Base-by-base conservation (phyloP, 176 grass and related monocot genomes). In the Pharus latifolius region DNA sequence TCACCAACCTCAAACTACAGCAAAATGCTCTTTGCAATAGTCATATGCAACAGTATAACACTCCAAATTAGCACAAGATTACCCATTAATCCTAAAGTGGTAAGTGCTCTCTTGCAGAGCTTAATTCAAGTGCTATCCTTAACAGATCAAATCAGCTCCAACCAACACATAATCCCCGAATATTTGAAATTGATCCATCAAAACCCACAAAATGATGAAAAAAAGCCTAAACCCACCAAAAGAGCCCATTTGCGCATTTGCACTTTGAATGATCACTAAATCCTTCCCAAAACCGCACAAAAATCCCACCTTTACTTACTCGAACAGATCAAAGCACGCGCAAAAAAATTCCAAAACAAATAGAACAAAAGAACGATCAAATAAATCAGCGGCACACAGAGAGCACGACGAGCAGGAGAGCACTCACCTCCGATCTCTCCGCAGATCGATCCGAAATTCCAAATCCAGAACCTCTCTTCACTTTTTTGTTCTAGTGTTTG, bases 391-490 rank as follows among this genome's bases (percentile, higher is more conserved):
- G 40, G 63, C 72, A 24, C 54, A 23, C 42, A 69, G 17, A 52
- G 57, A 30, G 28, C 62, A 27, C 2, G 15, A 49, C 15, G n/a
- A 43, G 38, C 29, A 31, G 18, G 47, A 32, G 70, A 50, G 77
- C 31, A 40, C 83, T 80, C 71, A 85, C 83, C 83, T 84, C 54
- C 75, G 35, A 38, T 64, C 49, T 64, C 83, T 60, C 54, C 70
- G 55, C 69, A 38, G 62, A 10, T 16, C 54, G 20, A 33, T 33
- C 30, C 62, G 49, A 68, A n/a, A n/a, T n/a, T 51, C 72, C 79
- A 76, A 16, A 53, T 70, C 74, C 77, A 42, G 60, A 18, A 24
- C 24, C 76, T 48, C 32, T 52, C 42, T 31, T 23, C 56, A 33
- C 24, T 42, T 60, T 65, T 45, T 60, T 84, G 46, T 41, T 16